Evolutionary conservation across 1,284 basidiomycete genomes (phyloP), one percentile per base, ranked within the genome.

Genomic region (Leccinum olivaceoglutinosum): DNA sequence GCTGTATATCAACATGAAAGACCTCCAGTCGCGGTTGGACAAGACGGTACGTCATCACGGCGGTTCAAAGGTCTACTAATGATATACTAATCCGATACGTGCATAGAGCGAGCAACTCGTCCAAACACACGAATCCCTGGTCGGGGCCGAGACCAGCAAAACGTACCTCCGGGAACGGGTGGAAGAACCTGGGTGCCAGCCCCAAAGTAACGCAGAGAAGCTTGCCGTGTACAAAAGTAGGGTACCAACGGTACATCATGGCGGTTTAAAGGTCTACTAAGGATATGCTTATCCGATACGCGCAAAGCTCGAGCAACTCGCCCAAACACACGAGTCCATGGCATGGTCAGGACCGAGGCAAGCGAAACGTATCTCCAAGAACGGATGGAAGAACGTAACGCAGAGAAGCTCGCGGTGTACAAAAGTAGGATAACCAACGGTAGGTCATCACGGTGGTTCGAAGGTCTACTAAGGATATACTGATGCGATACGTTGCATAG

Each of bases 151-250:
- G 71, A 93, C 91, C 0, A 92, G 87, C 76, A 88, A 88, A 71
- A 87, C 84, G 58, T 92, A 95, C 71, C 82, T 93, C 12, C 87
- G 93, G 72, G 85, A 88, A 65, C 88, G 90, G 34, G 25, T 29
- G 25, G 25, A 29, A 29, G 25, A 29, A 29, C 4, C 18, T 18
- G 18, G 18, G 18, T 18, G 18, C 18, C 18, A 18, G 18, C 18
- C 18, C 18, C 18, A 18, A 18, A 18, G 3, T 29, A 4, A 83
- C 91, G 32, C 88, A 61, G 92, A 94, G 79, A 94, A 93, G 75
- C 82, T 96, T 25, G 81, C 90, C 4, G 89, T 96, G 2, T 96
- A 94, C 69, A 93, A 96, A 73, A 85, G 92, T 18, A 18, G 18
- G 18, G 18, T 18, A 18, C 18, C 18, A 32, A 77, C 80, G 46